phyloP scores from a whole-genome alignment of 2,329 filamentous ascomycete species.

The Emmonsia crescens region DNA sequence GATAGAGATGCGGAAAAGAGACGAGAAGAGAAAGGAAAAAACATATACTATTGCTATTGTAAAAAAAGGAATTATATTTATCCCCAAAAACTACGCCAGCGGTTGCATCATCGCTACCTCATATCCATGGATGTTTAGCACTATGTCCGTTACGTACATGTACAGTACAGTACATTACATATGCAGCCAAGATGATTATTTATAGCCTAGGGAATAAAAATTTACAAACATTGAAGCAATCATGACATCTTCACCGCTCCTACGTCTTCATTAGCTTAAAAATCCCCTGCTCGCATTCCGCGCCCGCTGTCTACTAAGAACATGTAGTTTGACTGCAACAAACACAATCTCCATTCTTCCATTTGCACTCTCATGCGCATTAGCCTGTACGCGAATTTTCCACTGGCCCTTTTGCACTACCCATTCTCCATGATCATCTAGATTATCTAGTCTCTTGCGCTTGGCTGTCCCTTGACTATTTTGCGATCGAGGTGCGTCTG shows the following conservation, averaged over 20 bases:
- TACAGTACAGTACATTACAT: no score
- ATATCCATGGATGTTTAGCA: no score
- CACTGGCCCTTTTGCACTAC: conserved; percentile 59
- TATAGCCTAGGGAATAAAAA: background rate
- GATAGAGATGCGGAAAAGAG: no score
- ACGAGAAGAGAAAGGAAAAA: no score
- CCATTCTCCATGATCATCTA: conserved; percentile 39
- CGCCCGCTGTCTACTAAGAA: conserved; percentile 52
- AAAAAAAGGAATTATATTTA: no score
- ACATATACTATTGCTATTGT: no score
- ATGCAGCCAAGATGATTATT: no score
- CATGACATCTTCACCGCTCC: background rate
- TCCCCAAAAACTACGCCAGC: no score
- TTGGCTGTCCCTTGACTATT: conserved; percentile 19
- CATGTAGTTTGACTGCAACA: conserved; percentile 65
- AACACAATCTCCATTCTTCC: conserved; percentile 58
- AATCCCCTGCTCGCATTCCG: conserved; percentile 59
- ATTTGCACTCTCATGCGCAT: conserved; percentile 22
- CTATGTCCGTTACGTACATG: no score
- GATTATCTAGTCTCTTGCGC: conserved; percentile 40
- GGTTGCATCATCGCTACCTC: no score
- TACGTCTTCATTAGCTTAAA: conserved; percentile 27
- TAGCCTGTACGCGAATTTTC: conserved; percentile 54
- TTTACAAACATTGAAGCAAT: background rate
- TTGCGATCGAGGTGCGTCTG: background rate